These are phyloP conservation scores for Panus rudis DNA, from an alignment of 768 basidiomycete genomes.

Conservation along the genomic window DNA sequence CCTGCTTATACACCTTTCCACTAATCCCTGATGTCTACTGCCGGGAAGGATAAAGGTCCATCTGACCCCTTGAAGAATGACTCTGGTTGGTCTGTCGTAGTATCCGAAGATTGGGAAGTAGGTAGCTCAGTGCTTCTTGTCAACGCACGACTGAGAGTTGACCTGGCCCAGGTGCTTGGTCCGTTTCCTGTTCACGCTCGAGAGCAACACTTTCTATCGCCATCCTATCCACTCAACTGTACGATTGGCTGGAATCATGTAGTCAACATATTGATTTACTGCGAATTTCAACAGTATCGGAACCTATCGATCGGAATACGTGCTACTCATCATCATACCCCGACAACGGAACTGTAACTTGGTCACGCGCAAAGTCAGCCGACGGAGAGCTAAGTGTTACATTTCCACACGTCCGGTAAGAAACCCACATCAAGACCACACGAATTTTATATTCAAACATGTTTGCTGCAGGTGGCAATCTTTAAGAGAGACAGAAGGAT, in stretches of 20 bases:
- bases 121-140: too few relatives aligned
- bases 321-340: conserved; percentile 65
- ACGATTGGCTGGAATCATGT: conserved; percentile 14
- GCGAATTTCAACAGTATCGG: conserved; percentile 32
- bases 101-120: conserved; percentile 23
- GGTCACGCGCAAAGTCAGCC: conserved; percentile 40
- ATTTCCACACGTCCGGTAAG: conserved; percentile 55
- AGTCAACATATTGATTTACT: conserved; percentile 7
- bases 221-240: conserved; percentile 67
- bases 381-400: conserved; percentile 52
- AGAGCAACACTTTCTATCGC: conserved; percentile 78
- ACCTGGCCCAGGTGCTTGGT: conserved; percentile 74
- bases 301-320: conserved; percentile 40
- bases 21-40: too few relatives aligned
- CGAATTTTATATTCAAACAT: neutral
- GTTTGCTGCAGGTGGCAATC: conserved; percentile 52
- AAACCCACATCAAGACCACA: conserved; percentile 2
- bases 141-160: too few relatives aligned
- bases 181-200: conserved; percentile 81
- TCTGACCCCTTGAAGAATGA: too few relatives aligned
- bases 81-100: conserved; percentile 16
- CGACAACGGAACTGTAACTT: conserved; percentile 52
- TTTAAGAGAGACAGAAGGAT: conserved; percentile 73
- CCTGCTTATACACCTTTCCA: too few relatives aligned
- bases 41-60: too few relatives aligned